Percentiles rank a stretch among this genome's conserved stretches.
These are phyloP conservation scores for Myxozyma udenii DNA, from an alignment of 805 yeast genomes.

Conservation along the genomic window DNA sequence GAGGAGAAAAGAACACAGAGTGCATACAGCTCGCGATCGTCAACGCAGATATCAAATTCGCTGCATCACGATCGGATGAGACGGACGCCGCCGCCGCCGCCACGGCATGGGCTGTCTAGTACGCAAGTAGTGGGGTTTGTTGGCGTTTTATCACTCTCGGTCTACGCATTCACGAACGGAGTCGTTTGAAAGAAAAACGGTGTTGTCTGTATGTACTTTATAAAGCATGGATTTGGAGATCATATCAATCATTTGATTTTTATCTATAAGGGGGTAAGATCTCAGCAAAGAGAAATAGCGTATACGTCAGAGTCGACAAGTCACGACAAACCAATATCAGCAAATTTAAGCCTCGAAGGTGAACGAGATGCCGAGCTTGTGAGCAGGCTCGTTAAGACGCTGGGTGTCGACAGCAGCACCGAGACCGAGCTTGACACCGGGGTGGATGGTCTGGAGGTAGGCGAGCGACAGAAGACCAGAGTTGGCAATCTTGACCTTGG, in stretches of 20 bases:
- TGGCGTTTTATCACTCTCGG: background rate
- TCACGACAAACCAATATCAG: background rate
- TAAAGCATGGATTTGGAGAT: too few species aligned
- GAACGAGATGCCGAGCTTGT: slow-evolving; percentile 94
- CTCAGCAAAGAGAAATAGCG: background rate
- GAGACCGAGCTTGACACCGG: slow-evolving; percentile 93
- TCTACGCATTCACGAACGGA: background rate
- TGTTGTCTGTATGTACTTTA: too few species aligned
- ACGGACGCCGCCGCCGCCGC: too few species aligned
- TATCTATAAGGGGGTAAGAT: background rate
- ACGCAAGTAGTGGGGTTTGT: background rate
- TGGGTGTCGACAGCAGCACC: slow-evolving; percentile 97
- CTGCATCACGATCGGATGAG: too few species aligned
- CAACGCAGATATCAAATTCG: too few species aligned
- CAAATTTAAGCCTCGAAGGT: slow-evolving; percentile 81
- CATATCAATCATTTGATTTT: too few species aligned
- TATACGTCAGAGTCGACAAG: background rate
- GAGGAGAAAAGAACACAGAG: too few species aligned
- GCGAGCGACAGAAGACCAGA: slow-evolving; percentile 91
- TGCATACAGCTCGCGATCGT: too few species aligned
- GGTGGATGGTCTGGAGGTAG: slow-evolving; percentile 91
- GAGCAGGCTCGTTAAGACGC: slow-evolving; percentile 93
- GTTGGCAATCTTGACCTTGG: slow-evolving; percentile 96
- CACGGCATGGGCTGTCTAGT: too few species aligned
- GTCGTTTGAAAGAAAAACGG: background rate